Percentiles rank a stretch among this genome's conserved stretches.
Evolutionary conservation across 208 protist species (phyloP).

Genomic region (Phytomonas francai): DNA sequence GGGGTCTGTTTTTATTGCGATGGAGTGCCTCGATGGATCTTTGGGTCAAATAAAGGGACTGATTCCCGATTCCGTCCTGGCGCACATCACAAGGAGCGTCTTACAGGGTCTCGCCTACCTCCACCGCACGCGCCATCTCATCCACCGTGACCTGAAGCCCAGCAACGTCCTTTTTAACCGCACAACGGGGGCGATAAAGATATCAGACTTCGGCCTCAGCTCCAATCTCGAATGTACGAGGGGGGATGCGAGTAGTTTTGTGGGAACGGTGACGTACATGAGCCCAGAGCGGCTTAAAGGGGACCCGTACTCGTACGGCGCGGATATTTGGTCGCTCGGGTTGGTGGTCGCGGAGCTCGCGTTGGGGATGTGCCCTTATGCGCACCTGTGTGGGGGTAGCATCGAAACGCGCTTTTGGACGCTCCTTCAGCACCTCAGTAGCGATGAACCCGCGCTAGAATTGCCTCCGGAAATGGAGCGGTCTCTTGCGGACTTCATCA

Average conservation of each 20-base stretch:
- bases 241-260: slow-evolving; percentile 80
- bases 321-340: slow-evolving; percentile 91
- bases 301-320: slow-evolving; percentile 82
- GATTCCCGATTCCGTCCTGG: slow-evolving; percentile 44
- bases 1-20: slow-evolving; percentile 86
- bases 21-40: slow-evolving; percentile 90
- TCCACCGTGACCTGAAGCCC: slow-evolving; percentile 97
- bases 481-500: slow-evolving; percentile 62
- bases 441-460: slow-evolving; percentile 43
- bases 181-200: slow-evolving; percentile 71
- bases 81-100: slow-evolving; percentile 67
- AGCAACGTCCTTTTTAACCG: slow-evolving; percentile 94
- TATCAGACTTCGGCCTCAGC: slow-evolving; percentile 94
- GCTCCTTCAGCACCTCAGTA: slow-evolving; percentile 71
- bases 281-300: slow-evolving; percentile 89
- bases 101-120: slow-evolving; percentile 83
- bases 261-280: slow-evolving; percentile 93
- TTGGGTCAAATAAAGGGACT: slow-evolving; percentile 54
- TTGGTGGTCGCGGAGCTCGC: slow-evolving; percentile 87
- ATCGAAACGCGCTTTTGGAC: slow-evolving; percentile 81
- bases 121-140: slow-evolving; percentile 78
- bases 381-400: slow-evolving; percentile 32
- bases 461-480: slow-evolving; percentile 45
- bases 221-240: slow-evolving; percentile 82
- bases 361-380: slow-evolving; percentile 78